Percentiles rank a stretch among this genome's conserved stretches.
phyloP scores from a whole-genome alignment of 257 asterid genomes.

The Fraxinus quadrangulata region DNA sequence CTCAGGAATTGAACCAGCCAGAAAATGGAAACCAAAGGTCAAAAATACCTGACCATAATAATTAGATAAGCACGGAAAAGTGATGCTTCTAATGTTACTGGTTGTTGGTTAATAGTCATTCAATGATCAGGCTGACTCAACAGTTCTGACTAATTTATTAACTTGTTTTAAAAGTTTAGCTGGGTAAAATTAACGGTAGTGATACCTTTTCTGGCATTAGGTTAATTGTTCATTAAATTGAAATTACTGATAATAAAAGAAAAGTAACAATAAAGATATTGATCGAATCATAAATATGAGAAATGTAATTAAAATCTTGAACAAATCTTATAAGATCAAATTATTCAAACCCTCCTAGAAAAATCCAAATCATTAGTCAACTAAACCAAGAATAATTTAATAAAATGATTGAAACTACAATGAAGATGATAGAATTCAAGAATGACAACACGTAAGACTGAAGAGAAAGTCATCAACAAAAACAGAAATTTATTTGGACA shows the following conservation, averaged over 20 bases:
- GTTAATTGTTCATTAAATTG: not conserved
- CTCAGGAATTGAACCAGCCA: slow-evolving; percentile 8
- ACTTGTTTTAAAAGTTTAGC: not conserved
- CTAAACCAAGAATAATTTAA: not conserved
- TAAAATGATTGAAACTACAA: not conserved
- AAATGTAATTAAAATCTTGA: not conserved
- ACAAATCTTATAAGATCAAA: not conserved
- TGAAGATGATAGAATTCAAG: not conserved
- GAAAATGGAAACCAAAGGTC: slow-evolving; percentile 16
- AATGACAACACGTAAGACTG: not conserved
- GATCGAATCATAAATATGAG: not conserved
- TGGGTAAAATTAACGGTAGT: not conserved
- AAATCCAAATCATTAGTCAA: slow-evolving; percentile 17
- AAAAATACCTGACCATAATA: slow-evolving; percentile 9
- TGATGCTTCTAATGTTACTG: not conserved
- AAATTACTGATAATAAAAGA: not conserved
- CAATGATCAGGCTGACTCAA: slow-evolving; percentile 16
- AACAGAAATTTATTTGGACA: not conserved
- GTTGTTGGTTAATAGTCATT: slow-evolving; percentile 4
- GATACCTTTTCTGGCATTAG: not conserved
- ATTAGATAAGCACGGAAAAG: slow-evolving; percentile 1
- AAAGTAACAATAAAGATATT: not conserved
- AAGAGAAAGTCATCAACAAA: not conserved
- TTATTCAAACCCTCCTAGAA: slow-evolving; percentile 10
- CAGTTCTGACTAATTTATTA: not conserved